Evolutionary conservation across 352 stramenopile species (phyloP).

Genomic region (Pythium plurisporium): DNA sequence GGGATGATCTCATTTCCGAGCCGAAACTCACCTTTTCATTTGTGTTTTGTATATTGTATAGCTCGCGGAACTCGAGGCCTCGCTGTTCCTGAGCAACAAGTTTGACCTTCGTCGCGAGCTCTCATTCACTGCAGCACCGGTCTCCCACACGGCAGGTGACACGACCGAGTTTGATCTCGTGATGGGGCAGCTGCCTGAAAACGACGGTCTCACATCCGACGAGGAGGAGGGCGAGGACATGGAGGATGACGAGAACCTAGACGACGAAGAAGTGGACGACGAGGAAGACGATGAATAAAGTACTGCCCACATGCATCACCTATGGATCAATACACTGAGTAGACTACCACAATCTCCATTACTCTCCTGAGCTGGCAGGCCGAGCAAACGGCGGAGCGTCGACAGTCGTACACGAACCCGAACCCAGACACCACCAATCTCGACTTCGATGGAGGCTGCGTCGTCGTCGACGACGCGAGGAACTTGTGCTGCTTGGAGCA

Average conservation of each 20-base stretch:
- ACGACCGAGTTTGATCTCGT: conserved; percentile 82
- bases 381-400: too few species aligned
- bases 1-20: too few species aligned
- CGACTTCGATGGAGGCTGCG: too few species aligned
- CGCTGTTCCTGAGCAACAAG: conserved; percentile 60
- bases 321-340: conserved; percentile 19
- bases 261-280: conserved; percentile 35
- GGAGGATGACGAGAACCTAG: conserved; percentile 31
- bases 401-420: too few species aligned
- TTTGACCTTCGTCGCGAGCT: conserved; percentile 53
- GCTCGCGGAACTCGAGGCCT: conserved; percentile 44
- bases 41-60: conserved; percentile 22
- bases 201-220: conserved; percentile 70
- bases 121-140: conserved; percentile 40
- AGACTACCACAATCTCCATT: conserved; percentile 12
- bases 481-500: too few species aligned
- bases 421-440: too few species aligned
- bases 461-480: too few species aligned
- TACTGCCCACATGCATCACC: neutral
- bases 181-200: conserved; percentile 71
- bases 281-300: conserved; percentile 43
- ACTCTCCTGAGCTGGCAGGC: too few species aligned
- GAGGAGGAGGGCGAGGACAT: conserved; percentile 45
- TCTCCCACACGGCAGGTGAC: conserved; percentile 57
- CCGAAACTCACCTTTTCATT: neutral